Base-by-base conservation (phyloP, 169 alveolate species). In the Plasmodium reichenowi region DNA sequence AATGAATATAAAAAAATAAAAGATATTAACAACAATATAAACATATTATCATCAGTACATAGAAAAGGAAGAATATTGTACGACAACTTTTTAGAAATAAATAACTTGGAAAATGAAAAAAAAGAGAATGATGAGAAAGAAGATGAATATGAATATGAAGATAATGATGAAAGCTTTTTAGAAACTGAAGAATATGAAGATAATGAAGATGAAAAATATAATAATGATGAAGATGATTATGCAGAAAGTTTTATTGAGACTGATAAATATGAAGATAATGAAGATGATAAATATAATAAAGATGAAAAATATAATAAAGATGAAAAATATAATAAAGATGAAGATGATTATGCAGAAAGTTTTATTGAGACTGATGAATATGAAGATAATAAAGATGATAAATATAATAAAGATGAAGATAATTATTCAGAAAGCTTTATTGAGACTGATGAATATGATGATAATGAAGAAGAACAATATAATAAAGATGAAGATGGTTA, bases 361-460 rank as follows among this genome's bases (percentile, higher is more conserved):
- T 72, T 4, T 54, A 24, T 12, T 29, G 58, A 13, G 56, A 72
- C 15, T 59, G 22, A 74, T 26, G 62, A 60, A 64, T 60, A 74
- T n/a, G 8, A 72, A 45, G 47, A 59, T 66, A 15, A 9, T 74
- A 66, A 60, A 60, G 22, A 74, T 10, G 12, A 10, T 43, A 24
- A 32, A 52, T 29, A 32, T 32, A 60, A 60, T 22, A 32, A 54
- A 17, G 20, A 32, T 32, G 74, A 38, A 60, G 62, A 9, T 38
- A 74, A 66, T 6, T 74, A 48, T 74, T 66, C 22, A 45, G 88
- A 59, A 74, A 74, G 29, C 26, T 74, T 9, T 48, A 59, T 13
- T 60, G 62, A 13, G 73, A 74, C 15, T 7, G 54, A 59, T 4
- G 8, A 74, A 26, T 4, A 64, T 64, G 52, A 64, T 2, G 20